phyloP scores from a whole-genome alignment of 805 yeast species.

The Saturnispora diversa region DNA sequence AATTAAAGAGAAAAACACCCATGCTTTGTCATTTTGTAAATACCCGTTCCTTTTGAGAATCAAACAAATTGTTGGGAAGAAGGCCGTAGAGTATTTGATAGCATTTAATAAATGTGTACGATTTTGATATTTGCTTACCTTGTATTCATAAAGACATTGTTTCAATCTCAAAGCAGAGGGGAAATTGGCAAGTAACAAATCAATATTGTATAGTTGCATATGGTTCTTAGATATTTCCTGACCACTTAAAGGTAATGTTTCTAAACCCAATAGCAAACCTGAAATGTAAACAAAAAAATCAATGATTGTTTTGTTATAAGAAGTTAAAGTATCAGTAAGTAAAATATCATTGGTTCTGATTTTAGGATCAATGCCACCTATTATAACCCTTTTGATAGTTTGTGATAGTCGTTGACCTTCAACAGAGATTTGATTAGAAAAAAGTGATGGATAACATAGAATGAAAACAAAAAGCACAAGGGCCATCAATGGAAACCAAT shows the following conservation, averaged over 20 bases:
- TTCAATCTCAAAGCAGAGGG: conserved; percentile 73
- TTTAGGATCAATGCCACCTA: conserved; percentile 52
- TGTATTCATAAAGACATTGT: conserved; percentile 74
- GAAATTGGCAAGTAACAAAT: conserved; percentile 29
- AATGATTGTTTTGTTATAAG: conserved; percentile 67
- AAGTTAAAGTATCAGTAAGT: conserved; percentile 75
- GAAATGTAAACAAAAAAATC: conserved; percentile 58
- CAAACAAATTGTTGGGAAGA: conserved; percentile 42
- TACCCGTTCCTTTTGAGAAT: conserved; percentile 24
- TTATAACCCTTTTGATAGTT: conserved; percentile 44
- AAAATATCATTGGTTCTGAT: conserved; percentile 73
- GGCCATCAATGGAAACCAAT: conserved; percentile 34
- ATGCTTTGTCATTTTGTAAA: conserved; percentile 28
- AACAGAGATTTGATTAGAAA: conserved; percentile 15
- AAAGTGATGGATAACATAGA: conserved; percentile 30
- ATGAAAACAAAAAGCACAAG: conserved; percentile 29
- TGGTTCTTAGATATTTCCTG: conserved; percentile 28
- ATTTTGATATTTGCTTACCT: conserved; percentile 36
- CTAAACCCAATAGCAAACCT: conserved; percentile 32
- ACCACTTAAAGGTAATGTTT: conserved; percentile 27
- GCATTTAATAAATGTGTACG: conserved; percentile 60
- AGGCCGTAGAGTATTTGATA: conserved; percentile 60
- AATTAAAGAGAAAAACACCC: conserved; percentile 41
- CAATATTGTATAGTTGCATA: conserved; percentile 24
- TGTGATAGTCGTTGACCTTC: conserved; percentile 40